Evolutionary conservation across 1,139 yeast species (phyloP).

Genomic region (Pneumocystis sp.): DNA sequence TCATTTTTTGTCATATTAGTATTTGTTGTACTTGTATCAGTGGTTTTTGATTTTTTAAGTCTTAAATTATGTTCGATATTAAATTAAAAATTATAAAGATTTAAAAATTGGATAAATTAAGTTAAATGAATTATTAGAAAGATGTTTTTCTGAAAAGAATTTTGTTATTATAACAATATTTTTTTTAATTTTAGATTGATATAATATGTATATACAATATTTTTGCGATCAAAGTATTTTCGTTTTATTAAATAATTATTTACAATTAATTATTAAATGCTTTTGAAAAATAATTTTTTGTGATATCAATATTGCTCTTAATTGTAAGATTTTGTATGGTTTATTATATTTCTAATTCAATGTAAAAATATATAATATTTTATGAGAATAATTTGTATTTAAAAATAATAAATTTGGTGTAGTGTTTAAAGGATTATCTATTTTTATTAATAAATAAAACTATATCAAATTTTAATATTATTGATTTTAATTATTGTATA

Average conservation of each 20-base stretch:
- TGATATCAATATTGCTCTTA: conserved; percentile 90
- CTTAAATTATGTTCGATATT: background rate
- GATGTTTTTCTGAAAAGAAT: conserved; percentile 47
- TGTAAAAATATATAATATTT: conserved; percentile 18
- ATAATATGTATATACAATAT: no score
- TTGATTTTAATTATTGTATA: background rate
- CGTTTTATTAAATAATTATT: no score
- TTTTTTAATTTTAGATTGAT: conserved; percentile 44
- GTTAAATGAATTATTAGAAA: background rate
- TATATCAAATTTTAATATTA: background rate
- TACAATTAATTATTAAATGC: no score
- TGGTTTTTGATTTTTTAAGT: background rate
- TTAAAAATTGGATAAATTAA: background rate
- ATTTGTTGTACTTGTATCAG: background rate
- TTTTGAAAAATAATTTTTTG: conserved; percentile 42
- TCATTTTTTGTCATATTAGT: background rate
- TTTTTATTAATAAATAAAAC: background rate
- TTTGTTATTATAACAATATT: conserved; percentile 67
- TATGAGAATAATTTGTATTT: conserved; percentile 59
- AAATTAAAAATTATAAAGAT: background rate
- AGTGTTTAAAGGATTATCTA: conserved; percentile 67
- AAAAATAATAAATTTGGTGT: conserved; percentile 71
- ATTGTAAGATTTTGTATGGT: conserved; percentile 81
- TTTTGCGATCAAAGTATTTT: no score
- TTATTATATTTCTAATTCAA: conserved; percentile 49